Evolutionary conservation across 805 yeast genomes (phyloP).

Genomic region (Saccharomycopsis guyanensis): DNA sequence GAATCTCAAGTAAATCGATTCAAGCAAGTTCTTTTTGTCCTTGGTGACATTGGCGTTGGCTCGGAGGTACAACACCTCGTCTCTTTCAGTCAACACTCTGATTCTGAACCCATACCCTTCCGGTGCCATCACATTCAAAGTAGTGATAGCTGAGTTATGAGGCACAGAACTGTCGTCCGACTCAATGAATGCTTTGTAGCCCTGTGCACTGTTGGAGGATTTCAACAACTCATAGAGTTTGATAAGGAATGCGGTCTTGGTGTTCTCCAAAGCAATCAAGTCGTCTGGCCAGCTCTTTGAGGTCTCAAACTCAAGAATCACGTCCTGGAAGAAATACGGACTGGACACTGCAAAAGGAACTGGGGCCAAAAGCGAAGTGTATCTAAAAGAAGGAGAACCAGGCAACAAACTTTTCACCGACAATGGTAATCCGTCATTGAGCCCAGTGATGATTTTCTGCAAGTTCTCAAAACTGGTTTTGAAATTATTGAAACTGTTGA

Average conservation of each 20-base stretch:
- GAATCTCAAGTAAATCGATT: slow-evolving; percentile 56
- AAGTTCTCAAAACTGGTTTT: slow-evolving; percentile 52
- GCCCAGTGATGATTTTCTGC: slow-evolving; percentile 41
- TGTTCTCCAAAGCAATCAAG: slow-evolving; percentile 70
- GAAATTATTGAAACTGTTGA: slow-evolving; percentile 35
- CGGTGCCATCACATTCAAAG: slow-evolving; percentile 66
- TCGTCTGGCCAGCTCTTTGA: slow-evolving; percentile 97
- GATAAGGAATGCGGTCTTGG: slow-evolving; percentile 83
- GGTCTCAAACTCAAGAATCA: slow-evolving; percentile 78
- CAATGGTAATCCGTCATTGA: slow-evolving; percentile 55
- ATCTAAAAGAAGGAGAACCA: slow-evolving; percentile 65
- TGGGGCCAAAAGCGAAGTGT: slow-evolving; percentile 70
- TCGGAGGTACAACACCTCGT: slow-evolving; percentile 63
- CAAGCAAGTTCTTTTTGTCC: slow-evolving; percentile 50
- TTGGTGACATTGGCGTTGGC: slow-evolving; percentile 61
- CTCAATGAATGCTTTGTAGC: slow-evolving; percentile 52
- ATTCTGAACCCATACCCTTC: slow-evolving; percentile 84
- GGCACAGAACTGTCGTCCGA: slow-evolving; percentile 60
- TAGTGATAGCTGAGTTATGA: slow-evolving; percentile 48
- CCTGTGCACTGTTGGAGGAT: slow-evolving; percentile 36
- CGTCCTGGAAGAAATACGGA: slow-evolving; percentile 75
- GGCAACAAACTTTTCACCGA: slow-evolving; percentile 66
- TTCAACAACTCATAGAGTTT: slow-evolving; percentile 47
- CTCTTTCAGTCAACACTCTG: slow-evolving; percentile 76
- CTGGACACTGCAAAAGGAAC: slow-evolving; percentile 70